Evolutionary conservation across 176 grass and related monocot genomes (phyloP), one percentile per base, ranked within the genome.

Genomic region (Panicum miliaceum): DNA sequence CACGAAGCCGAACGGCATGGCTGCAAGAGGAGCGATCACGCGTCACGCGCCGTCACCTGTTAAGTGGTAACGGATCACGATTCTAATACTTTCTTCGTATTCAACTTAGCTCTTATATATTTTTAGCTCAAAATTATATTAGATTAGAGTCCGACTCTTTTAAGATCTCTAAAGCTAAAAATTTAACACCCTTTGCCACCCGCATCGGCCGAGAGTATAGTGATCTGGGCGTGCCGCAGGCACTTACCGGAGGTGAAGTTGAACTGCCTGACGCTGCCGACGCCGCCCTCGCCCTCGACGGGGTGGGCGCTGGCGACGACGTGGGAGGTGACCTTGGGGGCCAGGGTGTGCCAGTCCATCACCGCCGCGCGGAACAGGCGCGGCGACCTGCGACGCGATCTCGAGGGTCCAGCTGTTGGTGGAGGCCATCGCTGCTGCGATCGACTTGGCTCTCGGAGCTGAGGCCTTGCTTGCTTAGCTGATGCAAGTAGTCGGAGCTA

Each of bases 201-300:
- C 41, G 37, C 29, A 42, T 41, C 65, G 65, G 37, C 9, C 19
- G 66, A 4, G 1, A 8, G 43, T 0, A 19, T 20, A 32, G 15
- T 4, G 8, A 23, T 60, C 3, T 16, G 13, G 32, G 27, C 4
- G 6, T 18, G 12, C 13, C 47, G 13, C 3, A 3, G 50, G 1
- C 0, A 19, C 50, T 19, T 52, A 96, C 91, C 84, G 48, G 89
- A 65, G 20, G 86, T 82, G 81, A 97, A 97, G 81, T 97, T 91
- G 87, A 97, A 91, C 80, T 91, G 89, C 64, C 91, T 97, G 22
- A 96, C 45, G 47, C 81, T 89, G 10, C 94, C 89, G 13, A 84
- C 69, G 22, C 16, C 27, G 62, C 91, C 89, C 4, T 83, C 81
- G 14, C 91, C 94, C 40, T 88, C 68, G 3, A 92, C 23, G 4